phyloP scores from a whole-genome alignment of 441 rosid species.

The Gossypium schwendimanii region DNA sequence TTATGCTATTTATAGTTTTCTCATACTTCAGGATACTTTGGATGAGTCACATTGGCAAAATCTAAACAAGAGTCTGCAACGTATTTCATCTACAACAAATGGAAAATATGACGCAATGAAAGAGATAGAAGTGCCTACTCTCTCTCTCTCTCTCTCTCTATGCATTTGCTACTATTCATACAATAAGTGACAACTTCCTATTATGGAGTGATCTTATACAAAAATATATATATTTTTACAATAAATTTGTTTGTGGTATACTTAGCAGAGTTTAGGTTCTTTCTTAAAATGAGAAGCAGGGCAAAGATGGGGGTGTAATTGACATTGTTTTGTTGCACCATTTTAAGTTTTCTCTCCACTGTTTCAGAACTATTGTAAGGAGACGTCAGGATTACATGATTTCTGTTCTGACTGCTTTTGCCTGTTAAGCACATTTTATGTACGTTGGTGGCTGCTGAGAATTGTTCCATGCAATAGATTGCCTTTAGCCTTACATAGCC shows the following conservation, averaged over 20 bases:
- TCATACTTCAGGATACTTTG: conserved; percentile 52
- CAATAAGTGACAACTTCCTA: not conserved
- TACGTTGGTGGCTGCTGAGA: not conserved
- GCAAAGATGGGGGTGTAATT: not conserved
- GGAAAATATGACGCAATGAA: conserved; percentile 83
- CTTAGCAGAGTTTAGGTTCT: not conserved
- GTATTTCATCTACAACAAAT: conserved; percentile 78
- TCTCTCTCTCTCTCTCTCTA: not conserved
- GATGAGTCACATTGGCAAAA: conserved; percentile 78
- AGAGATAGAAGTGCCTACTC: conserved; percentile 52
- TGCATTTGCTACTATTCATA: not conserved
- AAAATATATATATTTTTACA: not conserved
- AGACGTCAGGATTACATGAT: not conserved
- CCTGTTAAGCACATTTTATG: not conserved
- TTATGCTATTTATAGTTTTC: conserved; percentile 13
- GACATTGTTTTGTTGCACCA: not conserved
- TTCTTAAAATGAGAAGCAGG: not conserved
- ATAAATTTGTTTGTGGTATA: not conserved
- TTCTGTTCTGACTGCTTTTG: not conserved
- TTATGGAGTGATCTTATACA: not conserved
- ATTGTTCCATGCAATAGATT: not conserved
- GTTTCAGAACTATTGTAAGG: not conserved
- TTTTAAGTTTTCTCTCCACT: not conserved
- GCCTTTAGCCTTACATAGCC: not conserved
- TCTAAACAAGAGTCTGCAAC: conserved; percentile 67